Conservation (phyloP, 106 monocot genomes). For the Vanilla planifolia region DNA sequence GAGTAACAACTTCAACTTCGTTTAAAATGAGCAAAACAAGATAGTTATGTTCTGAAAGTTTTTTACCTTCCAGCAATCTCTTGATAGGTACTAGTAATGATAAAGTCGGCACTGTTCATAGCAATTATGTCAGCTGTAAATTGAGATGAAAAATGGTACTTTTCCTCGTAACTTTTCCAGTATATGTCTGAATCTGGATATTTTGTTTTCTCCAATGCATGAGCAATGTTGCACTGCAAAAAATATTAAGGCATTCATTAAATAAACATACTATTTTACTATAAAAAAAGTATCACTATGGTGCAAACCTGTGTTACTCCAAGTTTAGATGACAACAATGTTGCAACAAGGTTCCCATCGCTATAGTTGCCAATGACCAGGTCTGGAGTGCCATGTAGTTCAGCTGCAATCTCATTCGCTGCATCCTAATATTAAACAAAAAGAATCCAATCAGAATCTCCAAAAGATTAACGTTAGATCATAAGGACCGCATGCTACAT, state of each 20-base stretch:
- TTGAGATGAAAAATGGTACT: slow-evolving; percentile 96
- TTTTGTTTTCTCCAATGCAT: slow-evolving; percentile 97
- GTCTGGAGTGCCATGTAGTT: slow-evolving; percentile 75
- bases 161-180: slow-evolving; percentile 78
- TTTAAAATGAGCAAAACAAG: not conserved
- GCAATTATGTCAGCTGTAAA: slow-evolving; percentile 95
- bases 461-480: too few species aligned
- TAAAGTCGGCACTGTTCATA: slow-evolving; percentile 97
- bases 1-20: not conserved
- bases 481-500: too few species aligned
- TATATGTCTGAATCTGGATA: slow-evolving; percentile 97
- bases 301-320: slow-evolving; percentile 69
- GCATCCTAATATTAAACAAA: slow-evolving; percentile 40
- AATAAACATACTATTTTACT: not conserved
- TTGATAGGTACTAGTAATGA: slow-evolving; percentile 96
- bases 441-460: not conserved
- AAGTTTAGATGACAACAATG: slow-evolving; percentile 65
- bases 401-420: slow-evolving; percentile 72
- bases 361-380: slow-evolving; percentile 91
- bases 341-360: slow-evolving; percentile 95
- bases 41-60: not conserved
- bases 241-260: slow-evolving; percentile 4
- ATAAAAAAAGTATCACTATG: not conserved
- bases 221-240: slow-evolving; percentile 87
- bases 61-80: slow-evolving; percentile 95